Conservation (phyloP, 2,329 filamentous ascomycete species). For the Trichoderma hamatum region DNA sequence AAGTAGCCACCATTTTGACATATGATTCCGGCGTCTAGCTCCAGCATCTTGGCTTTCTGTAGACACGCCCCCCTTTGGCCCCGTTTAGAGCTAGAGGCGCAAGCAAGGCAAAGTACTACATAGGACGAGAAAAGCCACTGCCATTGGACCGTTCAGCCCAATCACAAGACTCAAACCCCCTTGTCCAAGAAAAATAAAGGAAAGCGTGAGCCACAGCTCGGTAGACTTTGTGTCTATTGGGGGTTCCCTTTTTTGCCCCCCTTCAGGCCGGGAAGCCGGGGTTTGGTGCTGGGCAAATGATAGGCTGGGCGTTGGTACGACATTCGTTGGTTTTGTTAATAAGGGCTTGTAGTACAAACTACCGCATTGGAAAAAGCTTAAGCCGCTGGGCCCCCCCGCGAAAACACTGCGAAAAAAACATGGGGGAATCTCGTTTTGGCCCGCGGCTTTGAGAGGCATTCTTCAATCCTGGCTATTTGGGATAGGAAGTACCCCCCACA, state of each 20-base stretch:
- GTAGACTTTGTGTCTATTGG: constrained; percentile 1
- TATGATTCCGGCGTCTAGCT: constrained; percentile 26
- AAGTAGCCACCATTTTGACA: constrained; percentile 22
- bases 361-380: neutral
- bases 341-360: neutral
- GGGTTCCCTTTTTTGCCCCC: neutral
- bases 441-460: constrained; percentile 16
- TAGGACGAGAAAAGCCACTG: neutral
- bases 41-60: neutral
- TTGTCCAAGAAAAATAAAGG: neutral
- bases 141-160: constrained; percentile 7
- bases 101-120: neutral
- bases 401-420: neutral
- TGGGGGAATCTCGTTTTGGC: neutral
- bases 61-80: constrained; percentile 16
- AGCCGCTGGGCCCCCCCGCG: neutral
- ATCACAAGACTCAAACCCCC: constrained; percentile 12
- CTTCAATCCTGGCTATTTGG: no score
- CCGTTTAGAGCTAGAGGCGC: constrained; percentile 20
- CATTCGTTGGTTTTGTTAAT: neutral
- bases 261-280: constrained; percentile 7
- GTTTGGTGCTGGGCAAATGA: neutral
- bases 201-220: constrained; percentile 15
- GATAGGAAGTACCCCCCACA: neutral
- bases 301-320: neutral